These are phyloP conservation scores for Pseudovirgaria hyperparasitica DNA, from an alignment of 2,329 filamentous ascomycete species.

Conservation along the genomic window DNA sequence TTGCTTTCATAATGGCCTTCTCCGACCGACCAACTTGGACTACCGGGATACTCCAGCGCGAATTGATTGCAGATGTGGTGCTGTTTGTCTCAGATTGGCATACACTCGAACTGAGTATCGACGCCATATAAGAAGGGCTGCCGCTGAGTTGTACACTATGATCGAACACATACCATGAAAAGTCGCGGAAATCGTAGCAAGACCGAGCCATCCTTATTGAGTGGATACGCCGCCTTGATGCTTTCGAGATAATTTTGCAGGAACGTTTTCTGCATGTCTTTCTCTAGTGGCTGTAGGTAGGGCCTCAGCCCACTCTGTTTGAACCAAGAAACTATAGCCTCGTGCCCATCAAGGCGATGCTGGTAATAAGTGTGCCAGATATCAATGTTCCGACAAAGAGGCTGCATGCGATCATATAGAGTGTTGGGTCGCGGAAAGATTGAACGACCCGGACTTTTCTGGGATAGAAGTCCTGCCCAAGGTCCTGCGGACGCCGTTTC, in stretches of 20 bases:
- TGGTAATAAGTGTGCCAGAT: slow-evolving; percentile 44
- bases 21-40: too few relatives aligned
- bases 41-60: too few relatives aligned
- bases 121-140: too few relatives aligned
- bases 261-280: slow-evolving; percentile 27
- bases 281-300: slow-evolving; percentile 36
- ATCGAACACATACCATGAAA: slow-evolving; percentile 38
- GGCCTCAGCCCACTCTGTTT: slow-evolving; percentile 44
- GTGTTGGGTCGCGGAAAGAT: slow-evolving; percentile 34
- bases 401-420: slow-evolving; percentile 38
- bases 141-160: too few relatives aligned
- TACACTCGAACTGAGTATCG: too few relatives aligned
- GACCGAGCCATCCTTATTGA: slow-evolving; percentile 38
- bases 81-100: too few relatives aligned
- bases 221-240: slow-evolving; percentile 32
- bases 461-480: slow-evolving; percentile 22
- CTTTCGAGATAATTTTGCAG: slow-evolving; percentile 33
- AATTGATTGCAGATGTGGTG: too few relatives aligned
- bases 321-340: slow-evolving; percentile 47
- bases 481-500: slow-evolving; percentile 23
- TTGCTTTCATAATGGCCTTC: too few relatives aligned
- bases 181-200: slow-evolving; percentile 43
- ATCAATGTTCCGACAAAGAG: slow-evolving; percentile 31
- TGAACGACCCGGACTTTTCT: slow-evolving; percentile 27
- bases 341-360: slow-evolving; percentile 36